Conservation (phyloP, 2,329 filamentous ascomycete species). For the Paramyrothecium roridum region DNA sequence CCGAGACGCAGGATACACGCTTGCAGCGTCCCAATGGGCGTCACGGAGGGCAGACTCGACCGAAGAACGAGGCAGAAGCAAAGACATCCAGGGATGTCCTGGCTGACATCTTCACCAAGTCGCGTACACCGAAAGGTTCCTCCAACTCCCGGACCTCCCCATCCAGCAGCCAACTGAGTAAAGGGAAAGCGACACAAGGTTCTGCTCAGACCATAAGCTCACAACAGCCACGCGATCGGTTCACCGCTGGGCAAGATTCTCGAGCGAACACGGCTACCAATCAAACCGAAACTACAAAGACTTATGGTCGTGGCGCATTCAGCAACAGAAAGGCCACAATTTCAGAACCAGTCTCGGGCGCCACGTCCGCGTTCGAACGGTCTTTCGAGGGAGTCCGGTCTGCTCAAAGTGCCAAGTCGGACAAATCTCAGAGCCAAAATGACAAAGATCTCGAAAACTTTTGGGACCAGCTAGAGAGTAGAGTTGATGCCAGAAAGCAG, state of each 20-base stretch:
- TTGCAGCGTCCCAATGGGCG: too few relatives aligned
- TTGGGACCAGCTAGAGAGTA: conserved; percentile 20
- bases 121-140: background rate
- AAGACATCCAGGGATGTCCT: background rate
- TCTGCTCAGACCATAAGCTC: too few relatives aligned
- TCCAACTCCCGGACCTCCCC: background rate
- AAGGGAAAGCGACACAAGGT: background rate
- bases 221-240: too few relatives aligned
- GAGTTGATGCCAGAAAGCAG: background rate
- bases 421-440: background rate
- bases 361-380: too few relatives aligned
- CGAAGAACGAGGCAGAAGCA: background rate
- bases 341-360: background rate
- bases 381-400: too few relatives aligned
- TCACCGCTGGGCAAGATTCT: too few relatives aligned
- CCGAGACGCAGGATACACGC: background rate
- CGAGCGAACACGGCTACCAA: too few relatives aligned
- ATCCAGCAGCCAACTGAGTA: background rate
- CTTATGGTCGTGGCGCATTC: conserved; percentile 14
- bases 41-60: too few relatives aligned
- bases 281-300: background rate
- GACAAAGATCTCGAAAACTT: conserved; percentile 5
- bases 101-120: background rate
- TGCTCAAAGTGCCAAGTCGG: too few relatives aligned
- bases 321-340: conserved; percentile 16